Conservation (phyloP, 129 eudicot species). For the Saposhnikovia divaricata region DNA sequence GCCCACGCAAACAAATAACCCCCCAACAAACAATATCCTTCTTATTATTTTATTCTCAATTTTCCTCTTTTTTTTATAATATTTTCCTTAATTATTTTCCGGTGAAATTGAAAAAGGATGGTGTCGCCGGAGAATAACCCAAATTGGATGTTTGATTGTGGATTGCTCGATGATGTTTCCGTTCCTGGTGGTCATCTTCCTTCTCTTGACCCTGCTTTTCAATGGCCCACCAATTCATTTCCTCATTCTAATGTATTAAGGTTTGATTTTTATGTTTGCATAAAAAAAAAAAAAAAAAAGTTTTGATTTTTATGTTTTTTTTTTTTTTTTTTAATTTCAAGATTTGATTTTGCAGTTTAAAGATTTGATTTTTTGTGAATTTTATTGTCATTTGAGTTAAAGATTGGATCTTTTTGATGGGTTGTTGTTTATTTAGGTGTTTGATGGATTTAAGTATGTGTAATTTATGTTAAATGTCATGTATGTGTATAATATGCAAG, state of each 20-base stretch:
- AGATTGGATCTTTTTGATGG: not conserved
- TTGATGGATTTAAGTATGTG: not conserved
- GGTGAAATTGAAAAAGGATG: conserved; percentile 18
- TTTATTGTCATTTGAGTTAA: too few species aligned
- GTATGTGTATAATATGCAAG: not conserved
- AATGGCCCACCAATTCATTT: conserved; percentile 33
- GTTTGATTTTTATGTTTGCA: conserved; percentile 20
- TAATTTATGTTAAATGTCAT: not conserved
- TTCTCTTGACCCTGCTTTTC: conserved; percentile 34
- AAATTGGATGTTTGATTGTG: conserved; percentile 43
- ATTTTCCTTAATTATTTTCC: not conserved
- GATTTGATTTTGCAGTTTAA: too few species aligned
- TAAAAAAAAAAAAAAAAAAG: too few species aligned
- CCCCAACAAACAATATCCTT: not conserved
- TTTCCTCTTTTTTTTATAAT: too few species aligned
- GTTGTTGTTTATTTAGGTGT: not conserved
- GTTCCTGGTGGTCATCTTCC: conserved; percentile 55
- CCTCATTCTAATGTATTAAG: conserved; percentile 25
- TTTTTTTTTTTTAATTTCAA: too few species aligned
- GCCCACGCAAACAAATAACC: not conserved
- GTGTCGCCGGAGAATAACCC: conserved; percentile 36
- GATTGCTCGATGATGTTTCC: conserved; percentile 40
- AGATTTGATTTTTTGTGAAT: too few species aligned
- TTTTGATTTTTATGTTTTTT: too few species aligned
- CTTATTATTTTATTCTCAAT: not conserved